Percentiles rank a stretch among this genome's conserved stretches.
Evolutionary conservation across 495 filamentous ascomycete genomes (phyloP).

Genomic region (Aspergillus leporis): DNA sequence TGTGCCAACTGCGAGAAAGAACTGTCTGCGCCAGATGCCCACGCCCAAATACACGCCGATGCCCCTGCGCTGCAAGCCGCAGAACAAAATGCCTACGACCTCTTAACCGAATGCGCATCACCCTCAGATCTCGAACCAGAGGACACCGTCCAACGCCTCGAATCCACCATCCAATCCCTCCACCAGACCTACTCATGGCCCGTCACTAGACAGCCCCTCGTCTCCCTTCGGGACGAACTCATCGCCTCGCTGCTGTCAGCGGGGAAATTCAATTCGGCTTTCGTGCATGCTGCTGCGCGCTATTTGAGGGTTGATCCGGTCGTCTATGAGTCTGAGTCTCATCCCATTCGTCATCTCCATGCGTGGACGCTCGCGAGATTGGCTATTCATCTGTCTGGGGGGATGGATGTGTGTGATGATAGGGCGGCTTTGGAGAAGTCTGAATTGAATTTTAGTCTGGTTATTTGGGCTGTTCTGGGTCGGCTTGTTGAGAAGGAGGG

Average conservation of each 20-base stretch:
- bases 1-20: constrained; percentile 55
- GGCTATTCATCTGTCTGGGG: constrained; percentile 38
- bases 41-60: background rate
- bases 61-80: constrained; percentile 9
- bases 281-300: constrained; percentile 39
- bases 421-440: constrained; percentile 19
- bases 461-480: constrained; percentile 38
- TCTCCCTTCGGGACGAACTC: constrained; percentile 40
- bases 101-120: constrained; percentile 25
- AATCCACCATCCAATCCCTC: constrained; percentile 26
- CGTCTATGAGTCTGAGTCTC: constrained; percentile 31
- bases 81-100: constrained; percentile 26
- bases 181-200: constrained; percentile 29
- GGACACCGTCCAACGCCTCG: constrained; percentile 23
- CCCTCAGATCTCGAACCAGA: constrained; percentile 15
- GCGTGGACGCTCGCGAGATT: constrained; percentile 43
- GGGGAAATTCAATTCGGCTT: constrained; percentile 33
- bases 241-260: constrained; percentile 34
- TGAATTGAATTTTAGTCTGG: constrained; percentile 32
- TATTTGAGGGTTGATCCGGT: constrained; percentile 41
- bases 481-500: constrained; percentile 43
- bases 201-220: constrained; percentile 41
- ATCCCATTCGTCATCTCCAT: constrained; percentile 47
- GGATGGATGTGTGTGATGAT: constrained; percentile 18
- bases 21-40: constrained; percentile 19